Evolutionary conservation across 2,329 filamentous ascomycete species (phyloP), one percentile per base, ranked within the genome.

Genomic region (Scedosporium aurantiacum): DNA sequence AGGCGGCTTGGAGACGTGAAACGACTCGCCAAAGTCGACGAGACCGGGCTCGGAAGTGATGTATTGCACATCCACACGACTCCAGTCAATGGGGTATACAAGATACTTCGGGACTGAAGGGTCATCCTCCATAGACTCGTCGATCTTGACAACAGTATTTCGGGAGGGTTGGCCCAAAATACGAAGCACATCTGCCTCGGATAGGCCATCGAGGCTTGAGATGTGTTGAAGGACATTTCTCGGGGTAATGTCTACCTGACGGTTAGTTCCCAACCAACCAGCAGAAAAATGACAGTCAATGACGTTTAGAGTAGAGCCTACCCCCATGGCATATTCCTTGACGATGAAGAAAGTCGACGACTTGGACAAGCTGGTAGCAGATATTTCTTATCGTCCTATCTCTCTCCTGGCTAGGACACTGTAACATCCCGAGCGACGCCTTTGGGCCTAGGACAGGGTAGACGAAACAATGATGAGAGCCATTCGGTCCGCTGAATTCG

Each of bases 391-490:
- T 28, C 0, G 60, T 4, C 0, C 57, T 0, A 16, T 21, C 64
- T 2, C 64, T 57, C 3, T 66, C 28, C 0, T 63, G 55, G 4
- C 66, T 2, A 1, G 56, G 63, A 66, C 65, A 16, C 7, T 32
- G 25, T 12, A 40, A 37, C 1, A 65, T 58, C 0, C 47, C 45
- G 3, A 63, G 67, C 0, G 64, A 70, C 16, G 64, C 67, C 18
- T 59, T 65, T n/a, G 67, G 69, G 1, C 71, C 70, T 7, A 72
- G 65, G 4, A 70, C 64, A 0, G 65, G 69, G 16, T 69, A 66
- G 0, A 69, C 67, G 2, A 72, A 60, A 43, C 63, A 68, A 2
- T 66, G 60, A 4, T 71, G 70, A 1, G 23, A 55, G 2, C 71
- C 70, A 28, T 71, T 72, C 0, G 70, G 67, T 1, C 66, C 67